These are phyloP conservation scores for Chlorella vulgaris DNA, from an alignment of 139 green algal genomes.

Conservation along the genomic window DNA sequence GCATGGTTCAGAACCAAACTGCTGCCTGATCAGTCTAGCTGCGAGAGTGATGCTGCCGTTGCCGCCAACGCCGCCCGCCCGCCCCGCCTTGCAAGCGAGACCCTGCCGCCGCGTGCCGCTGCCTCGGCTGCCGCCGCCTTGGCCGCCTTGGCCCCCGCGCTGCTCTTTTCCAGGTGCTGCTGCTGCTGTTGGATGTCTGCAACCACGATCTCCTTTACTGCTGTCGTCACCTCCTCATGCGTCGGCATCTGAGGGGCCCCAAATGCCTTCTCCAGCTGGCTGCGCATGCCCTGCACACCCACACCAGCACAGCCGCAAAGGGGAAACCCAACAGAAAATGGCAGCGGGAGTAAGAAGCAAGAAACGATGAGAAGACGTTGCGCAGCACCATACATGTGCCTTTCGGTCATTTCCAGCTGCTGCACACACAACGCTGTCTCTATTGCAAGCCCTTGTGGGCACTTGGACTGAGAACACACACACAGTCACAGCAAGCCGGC, in stretches of 20 bases:
- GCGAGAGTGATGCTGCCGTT: constrained; percentile 3
- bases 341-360: too few species aligned
- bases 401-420: not conserved
- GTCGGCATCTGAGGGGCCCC: constrained; percentile 14
- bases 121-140: not conserved
- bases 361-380: too few species aligned
- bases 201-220: constrained; percentile 34
- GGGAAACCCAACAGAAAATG: too few species aligned
- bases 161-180: not conserved
- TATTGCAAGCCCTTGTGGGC: not conserved
- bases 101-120: not conserved
- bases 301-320: not conserved
- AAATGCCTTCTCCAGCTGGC: constrained; percentile 25
- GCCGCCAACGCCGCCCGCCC: constrained; percentile 1
- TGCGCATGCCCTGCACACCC: constrained; percentile 12
- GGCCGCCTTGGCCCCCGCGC: not conserved
- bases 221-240: constrained; percentile 15
- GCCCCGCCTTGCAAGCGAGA: not conserved
- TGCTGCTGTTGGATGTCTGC: constrained; percentile 8
- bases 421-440: not conserved
- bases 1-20: too few species aligned
- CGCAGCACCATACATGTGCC: too few species aligned
- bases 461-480: not conserved
- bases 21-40: constrained; percentile 1
- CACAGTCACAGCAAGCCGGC: not conserved